Conservation (phyloP, 202 grass and related monocot species). For the Musa balbisiana region DNA sequence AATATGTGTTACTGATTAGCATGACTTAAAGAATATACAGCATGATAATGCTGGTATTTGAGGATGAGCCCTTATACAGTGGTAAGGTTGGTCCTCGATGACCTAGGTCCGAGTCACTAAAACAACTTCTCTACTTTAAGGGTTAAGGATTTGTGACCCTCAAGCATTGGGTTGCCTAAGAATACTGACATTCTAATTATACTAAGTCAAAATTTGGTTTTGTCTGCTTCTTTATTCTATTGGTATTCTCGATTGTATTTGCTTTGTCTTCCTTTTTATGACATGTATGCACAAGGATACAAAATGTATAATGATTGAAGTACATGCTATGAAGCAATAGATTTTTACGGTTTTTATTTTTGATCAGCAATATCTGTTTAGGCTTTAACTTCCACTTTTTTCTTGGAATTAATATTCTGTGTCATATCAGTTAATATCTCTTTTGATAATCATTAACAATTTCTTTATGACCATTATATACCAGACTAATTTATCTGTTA, state of each 20-base stretch:
- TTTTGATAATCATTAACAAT: neutral
- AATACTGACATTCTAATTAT: too few relatives aligned
- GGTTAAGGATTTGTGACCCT: too few relatives aligned
- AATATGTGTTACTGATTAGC: neutral
- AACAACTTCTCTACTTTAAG: too few relatives aligned
- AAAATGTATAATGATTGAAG: neutral
- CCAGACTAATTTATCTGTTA: slow-evolving; percentile 21
- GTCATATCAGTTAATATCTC: neutral
- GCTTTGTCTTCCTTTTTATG: neutral
- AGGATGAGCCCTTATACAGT: too few relatives aligned
- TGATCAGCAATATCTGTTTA: neutral
- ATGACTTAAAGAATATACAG: too few relatives aligned
- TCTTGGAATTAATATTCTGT: neutral
- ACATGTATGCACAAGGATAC: neutral
- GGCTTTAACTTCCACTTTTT: neutral
- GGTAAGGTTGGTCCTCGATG: too few relatives aligned
- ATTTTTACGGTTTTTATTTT: neutral
- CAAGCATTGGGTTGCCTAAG: neutral
- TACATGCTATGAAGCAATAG: neutral
- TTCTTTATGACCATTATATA: too few relatives aligned
- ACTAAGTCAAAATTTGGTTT: too few relatives aligned
- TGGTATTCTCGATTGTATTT: neutral
- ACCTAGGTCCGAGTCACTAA: too few relatives aligned
- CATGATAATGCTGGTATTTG: too few relatives aligned
- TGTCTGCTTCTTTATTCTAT: too few relatives aligned